Evolutionary conservation across 106 monocot genomes (phyloP), one percentile per base, ranked within the genome.

Genomic region (Cymbidium sinense): DNA sequence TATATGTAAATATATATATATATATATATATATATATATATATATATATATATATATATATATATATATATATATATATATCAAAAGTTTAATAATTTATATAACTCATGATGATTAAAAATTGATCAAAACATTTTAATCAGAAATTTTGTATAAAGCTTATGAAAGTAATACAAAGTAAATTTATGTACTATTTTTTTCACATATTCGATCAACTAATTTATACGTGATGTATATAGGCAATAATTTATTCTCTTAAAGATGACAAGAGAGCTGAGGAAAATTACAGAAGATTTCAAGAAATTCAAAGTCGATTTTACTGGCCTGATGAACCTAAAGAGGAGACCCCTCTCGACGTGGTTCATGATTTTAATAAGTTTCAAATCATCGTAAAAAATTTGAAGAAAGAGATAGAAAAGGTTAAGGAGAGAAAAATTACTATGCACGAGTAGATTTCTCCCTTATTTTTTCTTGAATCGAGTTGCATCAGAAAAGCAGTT

Each of bases 291-390:
- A 39, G 37, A 4, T 39, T 39, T 39, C 37, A 1, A 39, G 37
- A 39, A 39, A 39, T 7, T 29, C 36, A 54, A 39, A 71, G 19
- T 20, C 28, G 52, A 27, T 54, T 82, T 29, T 70, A 77, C 54
- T 77, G 41, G 70, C 41, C 71, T 0, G 82, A 82, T 12, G 35
- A 2, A 1, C 12, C 55, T 3, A 51, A 41, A 35, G 77, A 82
- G 77, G 77, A 77, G 0, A 69, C 77, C 1, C 71, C 76, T 19
- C 76, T 77, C 54, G 58, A 37, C 23, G 77, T 43, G 9, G 70
- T 82, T 36, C 70, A 77, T 43, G 71, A 82, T 43, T 77, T 70
- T 23, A 17, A 35, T 0, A 70, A 71, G 34, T 82, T 82, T 51
- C 55, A 58, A 25, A 77, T 13, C 28, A 39, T 81, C 5, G 54